Conservation (phyloP, 2,329 filamentous ascomycete genomes). For the Stagonosporopsis cucurbitacearum region DNA sequence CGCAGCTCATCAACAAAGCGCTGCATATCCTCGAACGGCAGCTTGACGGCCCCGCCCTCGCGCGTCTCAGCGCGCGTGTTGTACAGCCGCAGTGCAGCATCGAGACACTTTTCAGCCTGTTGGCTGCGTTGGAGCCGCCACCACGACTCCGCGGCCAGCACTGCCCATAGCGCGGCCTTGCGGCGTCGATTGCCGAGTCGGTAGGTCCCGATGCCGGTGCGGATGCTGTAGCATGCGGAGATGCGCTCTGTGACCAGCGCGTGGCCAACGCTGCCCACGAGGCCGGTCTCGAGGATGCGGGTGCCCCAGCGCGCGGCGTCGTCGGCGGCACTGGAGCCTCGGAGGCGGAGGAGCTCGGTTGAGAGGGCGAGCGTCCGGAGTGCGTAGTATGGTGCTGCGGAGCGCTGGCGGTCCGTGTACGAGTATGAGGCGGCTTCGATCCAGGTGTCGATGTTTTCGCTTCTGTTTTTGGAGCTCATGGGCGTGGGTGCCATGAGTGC, state of each 20-base stretch:
- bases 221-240: conserved; percentile 80
- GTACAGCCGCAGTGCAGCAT: conserved; percentile 68
- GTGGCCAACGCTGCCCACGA: conserved; percentile 77
- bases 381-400: conserved; percentile 78
- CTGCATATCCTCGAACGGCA: conserved; percentile 62
- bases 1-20: conserved; percentile 72
- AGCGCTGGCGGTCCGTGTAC: conserved; percentile 76
- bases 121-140: conserved; percentile 75
- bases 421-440: conserved; percentile 91
- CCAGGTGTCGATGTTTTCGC: conserved; percentile 84
- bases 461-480: conserved; percentile 74
- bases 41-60: conserved; percentile 20
- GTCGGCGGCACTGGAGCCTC: conserved; percentile 80
- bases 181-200: conserved; percentile 74
- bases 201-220: conserved; percentile 69
- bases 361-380: conserved; percentile 77
- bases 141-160: conserved; percentile 86
- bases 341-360: conserved; percentile 80
- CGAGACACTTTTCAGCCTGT: conserved; percentile 79
- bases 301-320: conserved; percentile 87
- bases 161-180: conserved; percentile 89
- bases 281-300: conserved; percentile 74
- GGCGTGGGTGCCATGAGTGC: conserved; percentile 77
- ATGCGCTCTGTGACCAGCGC: conserved; percentile 86
- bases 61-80: conserved; percentile 44